Evolutionary conservation across 768 basidiomycete species (phyloP), one percentile per base, ranked within the genome.

Genomic region (Tulasnella sp.): DNA sequence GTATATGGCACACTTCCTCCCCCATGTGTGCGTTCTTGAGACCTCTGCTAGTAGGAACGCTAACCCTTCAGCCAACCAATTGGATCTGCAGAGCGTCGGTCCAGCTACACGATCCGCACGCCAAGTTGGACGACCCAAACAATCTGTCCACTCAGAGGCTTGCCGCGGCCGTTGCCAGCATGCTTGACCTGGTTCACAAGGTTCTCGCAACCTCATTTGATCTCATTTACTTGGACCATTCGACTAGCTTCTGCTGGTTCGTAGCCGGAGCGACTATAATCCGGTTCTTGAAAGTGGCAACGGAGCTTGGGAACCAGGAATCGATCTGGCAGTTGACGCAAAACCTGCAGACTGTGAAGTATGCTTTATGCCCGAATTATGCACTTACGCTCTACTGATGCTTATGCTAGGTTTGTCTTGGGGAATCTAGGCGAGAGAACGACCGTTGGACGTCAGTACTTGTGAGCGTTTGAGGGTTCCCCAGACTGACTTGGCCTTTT

Each of bases 101-200:
- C 75, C 86, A 94, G n/a, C 85, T 95, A 60, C 94, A 94, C 83
- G 94, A 95, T 81, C 92, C 93, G 3, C 93, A 94, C 83, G 92
- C 93, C 24, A 89, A 87, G 92, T 74, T 87, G 82, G 87, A 90
- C 72, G 93, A 92, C 54, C 91, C 93, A 20, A 87, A 91, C 82
- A 92, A 90, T 83, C 91, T 93, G 37, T 86, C 94, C 8, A 89
- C 89, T 14, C 5, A 11, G 12, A 3, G 72, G 31, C 37, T 81
- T 31, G 4, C 41, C 24, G 5, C 22, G 0, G 90, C 93, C 40
- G 90, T 93, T 3, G 89, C 93, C 73, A 88, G 89, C 0, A 90
- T 93, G 50, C 86, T 94, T 60, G 91, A 93, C 82, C 86, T 93
- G 18, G 89, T 76, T 31, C 37, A 76, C 46, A 54, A 31, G 4